Conservation (phyloP, 1,284 basidiomycete genomes). For the Pterulicium gracile region DNA sequence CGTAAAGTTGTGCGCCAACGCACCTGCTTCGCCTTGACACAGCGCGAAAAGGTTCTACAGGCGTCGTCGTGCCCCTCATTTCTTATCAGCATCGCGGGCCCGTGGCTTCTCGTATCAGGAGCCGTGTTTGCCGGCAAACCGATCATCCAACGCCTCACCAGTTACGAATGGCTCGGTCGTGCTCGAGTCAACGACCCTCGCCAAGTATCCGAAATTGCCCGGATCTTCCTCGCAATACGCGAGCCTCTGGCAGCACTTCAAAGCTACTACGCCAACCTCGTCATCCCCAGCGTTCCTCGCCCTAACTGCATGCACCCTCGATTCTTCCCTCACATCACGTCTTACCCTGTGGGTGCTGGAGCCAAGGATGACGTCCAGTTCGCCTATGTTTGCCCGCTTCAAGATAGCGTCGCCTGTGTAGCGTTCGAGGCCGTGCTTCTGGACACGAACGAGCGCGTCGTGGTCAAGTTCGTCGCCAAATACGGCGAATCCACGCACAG, state of each 20-base stretch:
- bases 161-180: constrained; percentile 7
- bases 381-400: background rate
- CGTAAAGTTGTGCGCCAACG: no score
- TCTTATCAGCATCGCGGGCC: constrained; percentile 6
- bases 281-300: no score
- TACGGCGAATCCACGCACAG: background rate
- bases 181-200: constrained; percentile 5
- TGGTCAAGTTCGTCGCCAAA: background rate
- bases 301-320: background rate
- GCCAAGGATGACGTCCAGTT: background rate
- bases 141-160: constrained; percentile 9
- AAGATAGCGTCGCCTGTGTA: background rate
- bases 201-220: constrained; percentile 5
- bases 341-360: background rate
- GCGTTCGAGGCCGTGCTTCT: background rate
- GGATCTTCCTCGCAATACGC: constrained; percentile 2
- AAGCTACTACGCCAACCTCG: background rate
- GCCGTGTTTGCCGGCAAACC: constrained; percentile 7
- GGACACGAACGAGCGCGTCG: background rate
- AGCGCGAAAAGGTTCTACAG: no score
- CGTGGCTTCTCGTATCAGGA: constrained; percentile 8
- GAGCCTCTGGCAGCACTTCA: background rate
- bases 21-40: no score
- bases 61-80: constrained; percentile 7
- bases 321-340: background rate